Evolutionary conservation across 2,329 filamentous ascomycete genomes (phyloP).

Genomic region (Rosellinia necatrix): DNA sequence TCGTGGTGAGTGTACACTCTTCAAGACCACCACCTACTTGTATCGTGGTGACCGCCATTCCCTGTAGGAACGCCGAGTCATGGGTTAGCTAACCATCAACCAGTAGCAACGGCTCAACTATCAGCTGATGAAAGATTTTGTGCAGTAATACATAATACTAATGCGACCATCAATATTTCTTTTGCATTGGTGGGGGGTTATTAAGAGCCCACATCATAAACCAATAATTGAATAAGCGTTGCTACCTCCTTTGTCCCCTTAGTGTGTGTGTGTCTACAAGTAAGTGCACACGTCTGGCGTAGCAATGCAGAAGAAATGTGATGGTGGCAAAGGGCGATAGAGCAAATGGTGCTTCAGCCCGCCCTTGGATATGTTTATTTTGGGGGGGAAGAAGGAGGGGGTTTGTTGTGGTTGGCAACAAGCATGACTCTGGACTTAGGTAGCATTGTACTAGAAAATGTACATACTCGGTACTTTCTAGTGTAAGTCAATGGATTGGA

Average conservation of each 20-base stretch:
- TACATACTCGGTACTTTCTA: background rate
- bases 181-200: slow-evolving; percentile 16
- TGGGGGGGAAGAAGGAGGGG: too few species aligned
- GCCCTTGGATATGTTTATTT: background rate
- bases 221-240: slow-evolving; percentile 18
- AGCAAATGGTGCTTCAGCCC: slow-evolving; percentile 13
- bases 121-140: slow-evolving; percentile 17
- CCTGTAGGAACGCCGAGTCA: slow-evolving; percentile 26
- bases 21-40: background rate
- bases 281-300: slow-evolving; percentile 9
- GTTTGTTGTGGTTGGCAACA: background rate
- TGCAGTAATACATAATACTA: slow-evolving; percentile 13
- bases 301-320: slow-evolving; percentile 8
- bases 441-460: background rate
- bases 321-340: slow-evolving; percentile 12
- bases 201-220: slow-evolving; percentile 9
- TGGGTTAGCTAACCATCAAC: slow-evolving; percentile 14
- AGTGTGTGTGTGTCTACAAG: too few species aligned
- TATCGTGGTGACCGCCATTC: slow-evolving; percentile 26
- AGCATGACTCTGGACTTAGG: background rate
- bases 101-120: slow-evolving; percentile 12
- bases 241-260: background rate
- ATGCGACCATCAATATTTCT: slow-evolving; percentile 16
- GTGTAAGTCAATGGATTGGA: too few species aligned
- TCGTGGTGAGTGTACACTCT: slow-evolving; percentile 5